Evolutionary conservation across 2,329 filamentous ascomycete species (phyloP), one percentile per base, ranked within the genome.

Genomic region (Colletotrichum higginsianum): DNA sequence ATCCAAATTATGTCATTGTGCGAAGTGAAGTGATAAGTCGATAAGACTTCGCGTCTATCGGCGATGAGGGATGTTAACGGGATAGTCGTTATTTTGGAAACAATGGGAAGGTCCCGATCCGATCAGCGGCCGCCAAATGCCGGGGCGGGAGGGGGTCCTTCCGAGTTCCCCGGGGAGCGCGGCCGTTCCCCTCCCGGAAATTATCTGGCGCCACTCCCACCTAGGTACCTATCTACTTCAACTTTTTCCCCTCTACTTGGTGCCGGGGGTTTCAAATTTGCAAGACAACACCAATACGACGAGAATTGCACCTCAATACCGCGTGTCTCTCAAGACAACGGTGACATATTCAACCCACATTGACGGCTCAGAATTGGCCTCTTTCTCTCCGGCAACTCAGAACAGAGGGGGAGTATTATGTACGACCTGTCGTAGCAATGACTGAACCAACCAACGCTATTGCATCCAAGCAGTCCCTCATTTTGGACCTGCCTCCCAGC

Each of bases 401-500:
- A 35, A 57, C 35, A 47, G 26, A 47, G 40, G 26, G n/a, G 18
- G 15, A 11, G 35, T 8, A 38, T 16, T 40, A 4, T 2, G 18
- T 42, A 40, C 30, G 30, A 40, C 11, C 35, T 38, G 35, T 38
- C 35, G 11, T 13, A 38, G 46, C 30, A 16, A 66, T 66, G 64
- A 35, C 23, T 16, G 44, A 61, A 12, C n/a, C 18, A 65, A 66
- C 69, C 62, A 65, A 74, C 13, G 62, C 75, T 9, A 78, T 87
- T 40, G 74, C 77, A 11, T 87, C 88, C 8, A 79, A 86, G 42
- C 79, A 82, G 61, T 88, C 88, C 4, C 77, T 88, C 40, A 85
- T 80, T 5, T 83, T 94, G 23, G 89, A 93, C 63, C 84, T 93
- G 0, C 93, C 93, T 4, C 93, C 93, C 2, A 94, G 93, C 77